A percentile compares a stretch with the other conserved stretches of the same genome.
Evolutionary conservation across 2,329 filamentous ascomycete genomes (phyloP).

Genomic region (Pyricularia pennisetigena): DNA sequence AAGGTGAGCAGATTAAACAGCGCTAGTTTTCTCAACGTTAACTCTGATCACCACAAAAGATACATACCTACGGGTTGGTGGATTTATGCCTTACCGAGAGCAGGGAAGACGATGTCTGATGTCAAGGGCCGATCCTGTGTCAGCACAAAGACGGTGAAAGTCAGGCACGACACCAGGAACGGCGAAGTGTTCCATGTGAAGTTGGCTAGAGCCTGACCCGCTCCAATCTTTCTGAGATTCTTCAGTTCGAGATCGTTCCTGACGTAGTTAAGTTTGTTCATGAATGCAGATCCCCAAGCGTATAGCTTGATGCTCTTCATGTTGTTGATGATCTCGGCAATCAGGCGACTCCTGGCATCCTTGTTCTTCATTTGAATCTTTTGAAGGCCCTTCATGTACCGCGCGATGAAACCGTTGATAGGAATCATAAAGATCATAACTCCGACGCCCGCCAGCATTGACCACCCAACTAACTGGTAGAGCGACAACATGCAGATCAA

Average conservation of each 20-base stretch:
- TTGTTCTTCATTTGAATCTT: conserved; percentile 99
- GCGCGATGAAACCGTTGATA: conserved; percentile 83
- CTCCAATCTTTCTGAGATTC: conserved; percentile 92
- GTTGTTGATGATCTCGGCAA: conserved; percentile 97
- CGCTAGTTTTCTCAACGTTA: conserved; percentile 30
- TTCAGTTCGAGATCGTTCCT: conserved; percentile 93
- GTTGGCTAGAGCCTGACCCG: conserved; percentile 86
- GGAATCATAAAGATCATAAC: conserved; percentile 98
- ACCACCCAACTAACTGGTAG: conserved; percentile 88
- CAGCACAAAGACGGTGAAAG: conserved; percentile 88
- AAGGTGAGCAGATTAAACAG: conserved; percentile 96
- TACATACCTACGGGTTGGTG: conserved; percentile 4
- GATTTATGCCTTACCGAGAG: conserved; percentile 29
- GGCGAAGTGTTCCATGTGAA: conserved; percentile 98
- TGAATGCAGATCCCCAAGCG: conserved; percentile 93
- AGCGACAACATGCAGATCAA: conserved; percentile 89
- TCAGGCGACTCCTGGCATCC: conserved; percentile 81
- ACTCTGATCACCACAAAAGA: not conserved
- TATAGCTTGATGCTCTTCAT: conserved; percentile 99
- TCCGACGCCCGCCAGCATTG: conserved; percentile 89
- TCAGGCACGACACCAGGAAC: conserved; percentile 94
- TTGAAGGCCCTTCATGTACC: conserved; percentile 88
- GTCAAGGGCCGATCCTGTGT: conserved; percentile 73
- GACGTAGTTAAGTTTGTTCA: conserved; percentile 93
- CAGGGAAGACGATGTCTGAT: conserved; percentile 93